Evolutionary conservation across 768 basidiomycete species (phyloP).

Genomic region (Chiua virens): DNA sequence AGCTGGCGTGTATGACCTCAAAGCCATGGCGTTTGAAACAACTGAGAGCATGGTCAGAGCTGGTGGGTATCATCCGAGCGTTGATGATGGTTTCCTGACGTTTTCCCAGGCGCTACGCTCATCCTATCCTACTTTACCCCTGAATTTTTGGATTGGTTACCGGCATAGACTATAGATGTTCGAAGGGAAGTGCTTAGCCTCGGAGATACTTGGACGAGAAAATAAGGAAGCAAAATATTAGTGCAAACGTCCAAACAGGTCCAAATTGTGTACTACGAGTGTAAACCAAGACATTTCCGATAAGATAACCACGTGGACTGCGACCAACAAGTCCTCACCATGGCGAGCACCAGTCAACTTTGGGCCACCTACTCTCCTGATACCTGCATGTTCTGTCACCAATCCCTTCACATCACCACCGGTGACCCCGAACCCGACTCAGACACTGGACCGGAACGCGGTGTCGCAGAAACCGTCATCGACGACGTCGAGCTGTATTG

Average conservation of each 20-base stretch:
- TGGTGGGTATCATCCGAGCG: slow-evolving; percentile 47
- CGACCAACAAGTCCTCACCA: neutral
- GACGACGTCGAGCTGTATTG: slow-evolving; percentile 29
- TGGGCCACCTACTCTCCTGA: slow-evolving; percentile 19
- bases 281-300: neutral
- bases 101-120: slow-evolving; percentile 72
- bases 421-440: slow-evolving; percentile 2
- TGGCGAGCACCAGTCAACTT: slow-evolving; percentile 5
- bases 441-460: slow-evolving; percentile 1
- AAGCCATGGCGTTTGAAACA: slow-evolving; percentile 92
- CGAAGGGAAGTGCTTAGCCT: too few relatives aligned
- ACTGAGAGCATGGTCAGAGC: slow-evolving; percentile 91
- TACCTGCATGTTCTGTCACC: slow-evolving; percentile 25
- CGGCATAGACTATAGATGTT: slow-evolving; percentile 20
- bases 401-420: slow-evolving; percentile 13
- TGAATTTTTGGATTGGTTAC: slow-evolving; percentile 88
- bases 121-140: slow-evolving; percentile 97
- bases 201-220: too few relatives aligned
- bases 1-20: slow-evolving; percentile 91
- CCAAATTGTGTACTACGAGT: neutral
- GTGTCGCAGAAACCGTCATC: slow-evolving; percentile 8
- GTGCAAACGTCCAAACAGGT: neutral
- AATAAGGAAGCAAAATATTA: neutral
- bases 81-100: slow-evolving; percentile 1
- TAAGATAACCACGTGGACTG: slow-evolving; percentile 10